Conservation (phyloP, 2,329 filamentous ascomycete genomes). For the Westerdykella sp. region DNA sequence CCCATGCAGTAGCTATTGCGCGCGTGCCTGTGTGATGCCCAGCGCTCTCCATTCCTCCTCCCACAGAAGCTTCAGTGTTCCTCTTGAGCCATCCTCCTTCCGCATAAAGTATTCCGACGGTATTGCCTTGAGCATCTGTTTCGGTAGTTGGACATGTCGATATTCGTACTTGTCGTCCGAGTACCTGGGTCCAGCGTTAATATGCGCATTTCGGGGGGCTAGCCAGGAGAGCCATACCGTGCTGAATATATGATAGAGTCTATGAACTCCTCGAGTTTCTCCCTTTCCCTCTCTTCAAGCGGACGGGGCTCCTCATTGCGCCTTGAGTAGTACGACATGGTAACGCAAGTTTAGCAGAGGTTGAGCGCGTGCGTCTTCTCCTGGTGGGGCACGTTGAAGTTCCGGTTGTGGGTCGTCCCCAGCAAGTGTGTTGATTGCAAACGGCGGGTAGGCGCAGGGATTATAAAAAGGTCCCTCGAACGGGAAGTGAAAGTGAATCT, state of each 20-base stretch:
- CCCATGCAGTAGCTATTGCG: background rate
- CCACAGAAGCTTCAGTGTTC: slow-evolving; percentile 92
- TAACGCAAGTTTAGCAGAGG: no score
- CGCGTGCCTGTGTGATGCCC: slow-evolving; percentile 86
- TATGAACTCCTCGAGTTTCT: slow-evolving; percentile 81
- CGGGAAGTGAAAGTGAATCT: no score
- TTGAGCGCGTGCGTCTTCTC: background rate
- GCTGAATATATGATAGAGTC: slow-evolving; percentile 94
- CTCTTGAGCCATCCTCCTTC: slow-evolving; percentile 64
- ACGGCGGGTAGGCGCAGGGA: background rate
- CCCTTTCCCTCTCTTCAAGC: slow-evolving; percentile 73
- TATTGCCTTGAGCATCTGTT: slow-evolving; percentile 96
- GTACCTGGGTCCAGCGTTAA: slow-evolving; percentile 58
- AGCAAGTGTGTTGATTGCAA: background rate
- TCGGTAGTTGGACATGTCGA: slow-evolving; percentile 93
- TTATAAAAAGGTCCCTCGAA: no score
- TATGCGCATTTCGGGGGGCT: slow-evolving; percentile 9
- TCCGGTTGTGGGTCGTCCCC: background rate
- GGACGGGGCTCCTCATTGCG: slow-evolving; percentile 81
- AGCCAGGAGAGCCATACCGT: slow-evolving; percentile 53
- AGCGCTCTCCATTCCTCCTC: slow-evolving; percentile 97
- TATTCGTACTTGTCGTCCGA: slow-evolving; percentile 92
- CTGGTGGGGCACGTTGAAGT: slow-evolving; percentile 5
- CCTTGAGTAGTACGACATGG: slow-evolving; percentile 38
- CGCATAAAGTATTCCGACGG: slow-evolving; percentile 82